Evolutionary conservation across 106 monocot species (phyloP).

Genomic region (Alisma plantagoaquatica): DNA sequence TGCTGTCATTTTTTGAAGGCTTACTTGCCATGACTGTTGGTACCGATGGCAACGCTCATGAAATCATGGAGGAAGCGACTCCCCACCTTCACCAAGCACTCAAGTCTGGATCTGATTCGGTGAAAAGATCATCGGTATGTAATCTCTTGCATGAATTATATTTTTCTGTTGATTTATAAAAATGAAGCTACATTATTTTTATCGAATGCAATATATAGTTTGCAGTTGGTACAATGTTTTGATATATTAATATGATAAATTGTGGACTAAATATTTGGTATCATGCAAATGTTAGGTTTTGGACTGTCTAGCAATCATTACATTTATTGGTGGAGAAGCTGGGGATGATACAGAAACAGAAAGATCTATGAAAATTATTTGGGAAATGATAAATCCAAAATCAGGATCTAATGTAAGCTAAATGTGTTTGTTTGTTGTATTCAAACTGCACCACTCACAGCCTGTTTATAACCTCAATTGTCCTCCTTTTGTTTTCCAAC

Average conservation of each 20-base stretch:
- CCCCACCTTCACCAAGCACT: slow-evolving; percentile 56
- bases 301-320: slow-evolving; percentile 65
- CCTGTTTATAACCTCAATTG: too few relatives aligned
- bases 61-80: slow-evolving; percentile 71
- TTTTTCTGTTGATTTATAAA: neutral
- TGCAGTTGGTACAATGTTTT: too few relatives aligned
- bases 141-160: neutral
- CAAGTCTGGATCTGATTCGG: slow-evolving; percentile 49
- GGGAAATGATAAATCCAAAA: slow-evolving; percentile 85
- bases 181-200: neutral
- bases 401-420: slow-evolving; percentile 63
- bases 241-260: too few relatives aligned
- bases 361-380: slow-evolving; percentile 68
- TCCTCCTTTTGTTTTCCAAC: neutral
- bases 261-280: too few relatives aligned
- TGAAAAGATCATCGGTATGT: slow-evolving; percentile 60
- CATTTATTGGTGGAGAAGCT: slow-evolving; percentile 80
- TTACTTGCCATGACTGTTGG: slow-evolving; percentile 74
- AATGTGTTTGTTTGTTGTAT: too few relatives aligned
- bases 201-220: neutral
- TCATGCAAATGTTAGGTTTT: slow-evolving; percentile 29
- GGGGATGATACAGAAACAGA: slow-evolving; percentile 63
- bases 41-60: slow-evolving; percentile 45
- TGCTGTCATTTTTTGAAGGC: slow-evolving; percentile 31
- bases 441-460: too few relatives aligned